Conservation (phyloP, 1,284 basidiomycete genomes). For the Clitocybe nebularis region DNA sequence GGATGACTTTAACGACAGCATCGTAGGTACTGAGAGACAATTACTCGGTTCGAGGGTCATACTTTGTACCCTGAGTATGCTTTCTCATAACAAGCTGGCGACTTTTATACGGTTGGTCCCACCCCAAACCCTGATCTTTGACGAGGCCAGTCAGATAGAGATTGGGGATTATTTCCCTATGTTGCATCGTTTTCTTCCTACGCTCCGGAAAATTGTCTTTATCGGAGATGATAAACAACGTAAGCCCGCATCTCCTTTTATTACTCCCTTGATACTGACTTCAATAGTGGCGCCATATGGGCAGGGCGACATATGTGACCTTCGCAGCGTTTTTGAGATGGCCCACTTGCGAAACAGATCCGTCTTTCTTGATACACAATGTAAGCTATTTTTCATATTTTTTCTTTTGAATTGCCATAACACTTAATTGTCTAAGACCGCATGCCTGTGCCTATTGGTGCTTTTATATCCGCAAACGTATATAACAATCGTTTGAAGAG, state of each 20-base stretch:
- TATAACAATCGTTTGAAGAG: slow-evolving; percentile 53
- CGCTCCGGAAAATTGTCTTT: slow-evolving; percentile 59
- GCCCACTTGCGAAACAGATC: slow-evolving; percentile 36
- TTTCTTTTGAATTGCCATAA: slow-evolving; percentile 4
- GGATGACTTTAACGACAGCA: slow-evolving; percentile 38
- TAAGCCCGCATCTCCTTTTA: slow-evolving; percentile 27
- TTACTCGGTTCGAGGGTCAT: slow-evolving; percentile 49
- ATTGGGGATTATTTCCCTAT: slow-evolving; percentile 51
- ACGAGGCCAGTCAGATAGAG: slow-evolving; percentile 66
- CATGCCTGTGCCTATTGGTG: slow-evolving; percentile 71
- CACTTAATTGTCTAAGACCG: slow-evolving; percentile 42
- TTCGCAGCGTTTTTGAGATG: slow-evolving; percentile 60
- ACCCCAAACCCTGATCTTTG: slow-evolving; percentile 41
- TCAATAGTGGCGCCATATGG: slow-evolving; percentile 53
- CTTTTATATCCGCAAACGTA: slow-evolving; percentile 60
- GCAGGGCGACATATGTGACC: slow-evolving; percentile 41
- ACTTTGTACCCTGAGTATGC: slow-evolving; percentile 70
- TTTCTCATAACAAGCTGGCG: slow-evolving; percentile 43
- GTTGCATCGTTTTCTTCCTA: slow-evolving; percentile 37
- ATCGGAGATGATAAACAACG: slow-evolving; percentile 77
- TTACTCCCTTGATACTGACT: slow-evolving; percentile 6
- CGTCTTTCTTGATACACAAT: slow-evolving; percentile 55
- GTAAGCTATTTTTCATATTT: slow-evolving; percentile 29
- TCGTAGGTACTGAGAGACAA: slow-evolving; percentile 24
- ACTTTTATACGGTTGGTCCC: slow-evolving; percentile 30